Base-by-base conservation (phyloP, 495 filamentous ascomycete species). In the Aspergillus sclerotioniger region DNA sequence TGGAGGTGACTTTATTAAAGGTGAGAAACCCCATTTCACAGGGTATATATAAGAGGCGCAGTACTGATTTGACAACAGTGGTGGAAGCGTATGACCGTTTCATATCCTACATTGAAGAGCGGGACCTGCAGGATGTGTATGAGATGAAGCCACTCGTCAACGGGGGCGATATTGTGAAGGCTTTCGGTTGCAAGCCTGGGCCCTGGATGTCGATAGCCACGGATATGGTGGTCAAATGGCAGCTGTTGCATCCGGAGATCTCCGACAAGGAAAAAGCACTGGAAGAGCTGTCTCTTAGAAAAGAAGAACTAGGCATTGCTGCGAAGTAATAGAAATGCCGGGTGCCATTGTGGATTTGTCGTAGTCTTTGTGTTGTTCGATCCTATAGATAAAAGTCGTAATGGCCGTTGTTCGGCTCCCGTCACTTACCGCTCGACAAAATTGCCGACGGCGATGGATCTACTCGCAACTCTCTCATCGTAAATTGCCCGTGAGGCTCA, bases 191-290 rank as follows among this genome's bases (percentile, higher is more conserved):
- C 2, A 81, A 79, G 60, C 82, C 84, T 2, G 94, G 94, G 6
- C 84, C 78, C 13, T 98, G 93, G 93, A 84, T 91, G 80, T 81
- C 82, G 57, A 73, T 75, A 54, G 91, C 90, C 13, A 66, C 94
- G 45, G 84, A 89, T 8, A 72, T 87, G 15, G 84, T 86, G 29
- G 79, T 94, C 68, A 82, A 84, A 55, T 97, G 91, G 90, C 95
- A 98, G 74, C 76, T 98, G 28, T 76, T 87, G 31, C 83, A 97
- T 67, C 90, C 92, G 3, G 82, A 82, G 3, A 72, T 71, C 7
- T 78, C 75, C 6, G 84, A 89, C 52, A 78, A 85, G 16, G 67
- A 78, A 7, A 81, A 76, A 19, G 90, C 80, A 6, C 76, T 96
- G 57, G 83, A 90, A 59, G 84, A 87, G 64, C 79, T 94, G 16